Evolutionary conservation across 768 basidiomycete species (phyloP).

Genomic region (Leccinum uliginosum): DNA sequence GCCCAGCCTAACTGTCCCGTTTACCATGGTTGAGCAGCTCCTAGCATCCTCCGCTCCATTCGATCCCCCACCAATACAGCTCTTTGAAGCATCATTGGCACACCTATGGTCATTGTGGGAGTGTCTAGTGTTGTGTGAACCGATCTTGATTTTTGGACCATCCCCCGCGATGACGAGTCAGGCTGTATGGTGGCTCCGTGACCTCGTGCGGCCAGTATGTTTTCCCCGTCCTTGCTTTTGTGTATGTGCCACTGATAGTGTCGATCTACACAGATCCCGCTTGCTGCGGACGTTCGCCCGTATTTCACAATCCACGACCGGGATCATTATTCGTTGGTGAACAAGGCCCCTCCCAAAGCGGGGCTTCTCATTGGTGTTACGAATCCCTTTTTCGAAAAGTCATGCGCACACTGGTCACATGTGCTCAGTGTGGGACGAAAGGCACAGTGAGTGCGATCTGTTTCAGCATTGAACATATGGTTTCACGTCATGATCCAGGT

Average conservation of each 20-base stretch:
- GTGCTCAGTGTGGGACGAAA: conserved; percentile 62
- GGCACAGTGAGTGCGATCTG: conserved; percentile 34
- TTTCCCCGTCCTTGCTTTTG: not conserved
- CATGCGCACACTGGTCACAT: conserved; percentile 85
- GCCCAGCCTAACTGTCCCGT: not conserved
- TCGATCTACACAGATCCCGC: conserved; percentile 56
- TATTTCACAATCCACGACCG: conserved; percentile 96
- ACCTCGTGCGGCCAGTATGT: conserved; percentile 77
- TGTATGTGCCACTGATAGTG: not conserved
- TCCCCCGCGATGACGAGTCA: conserved; percentile 82
- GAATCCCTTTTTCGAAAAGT: conserved; percentile 80
- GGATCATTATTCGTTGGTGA: conserved; percentile 73
- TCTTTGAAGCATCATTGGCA: conserved; percentile 61
- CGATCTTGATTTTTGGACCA: conserved; percentile 76
- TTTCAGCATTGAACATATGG: not conserved
- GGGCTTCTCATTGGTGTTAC: conserved; percentile 82
- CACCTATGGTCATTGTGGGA: conserved; percentile 91
- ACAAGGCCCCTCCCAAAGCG: conserved; percentile 72
- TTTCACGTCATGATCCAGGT: not conserved
- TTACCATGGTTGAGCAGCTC: conserved; percentile 41
- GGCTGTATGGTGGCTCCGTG: conserved; percentile 88
- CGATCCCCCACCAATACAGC: conserved; percentile 50
- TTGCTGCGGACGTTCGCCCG: conserved; percentile 82
- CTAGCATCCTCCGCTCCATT: conserved; percentile 62
- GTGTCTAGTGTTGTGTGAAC: conserved; percentile 86